phyloP scores from a whole-genome alignment of 2,329 filamentous ascomycete species.

The Cercospora sp. region DNA sequence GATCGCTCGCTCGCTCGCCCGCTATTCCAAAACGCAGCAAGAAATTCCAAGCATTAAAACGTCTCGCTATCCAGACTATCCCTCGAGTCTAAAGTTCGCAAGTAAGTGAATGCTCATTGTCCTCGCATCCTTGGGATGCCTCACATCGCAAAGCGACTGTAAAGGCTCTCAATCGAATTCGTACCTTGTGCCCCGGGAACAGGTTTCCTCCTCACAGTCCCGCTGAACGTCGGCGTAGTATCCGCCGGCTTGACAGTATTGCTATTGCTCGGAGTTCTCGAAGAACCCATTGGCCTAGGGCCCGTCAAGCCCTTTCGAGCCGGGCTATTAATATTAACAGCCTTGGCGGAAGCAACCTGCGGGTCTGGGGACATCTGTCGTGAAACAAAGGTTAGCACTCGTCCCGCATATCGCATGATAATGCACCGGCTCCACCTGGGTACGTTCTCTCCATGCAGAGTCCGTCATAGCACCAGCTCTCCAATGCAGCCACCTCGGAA shows the following conservation, averaged over 20 bases:
- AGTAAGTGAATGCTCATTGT: not conserved
- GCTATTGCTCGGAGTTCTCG: constrained; percentile 23
- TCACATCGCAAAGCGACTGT: constrained; percentile 9
- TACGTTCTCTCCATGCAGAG: not conserved
- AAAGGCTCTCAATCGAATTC: constrained; percentile 13
- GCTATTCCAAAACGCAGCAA: not conserved
- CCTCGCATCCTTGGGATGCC: not conserved
- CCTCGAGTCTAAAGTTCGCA: constrained; percentile 18
- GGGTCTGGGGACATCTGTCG: constrained; percentile 35
- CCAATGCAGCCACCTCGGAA: not conserved
- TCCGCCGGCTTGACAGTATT: constrained; percentile 26
- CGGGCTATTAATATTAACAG: constrained; percentile 38
- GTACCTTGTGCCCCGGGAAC: constrained; percentile 32
- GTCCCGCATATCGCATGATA: not conserved
- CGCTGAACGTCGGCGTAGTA: constrained; percentile 4
- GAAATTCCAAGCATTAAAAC: constrained; percentile 17
- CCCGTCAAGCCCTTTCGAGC: constrained; percentile 48
- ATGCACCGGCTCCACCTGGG: not conserved
- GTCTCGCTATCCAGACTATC: constrained; percentile 31
- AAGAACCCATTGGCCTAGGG: constrained; percentile 48
- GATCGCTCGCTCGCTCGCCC: not conserved
- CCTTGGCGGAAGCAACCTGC: constrained; percentile 30
- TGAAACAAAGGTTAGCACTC: constrained; percentile 6
- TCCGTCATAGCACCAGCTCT: not conserved
- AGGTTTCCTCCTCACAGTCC: constrained; percentile 35